Conservation (phyloP, 2,329 filamentous ascomycete species). For the Paecilomyces sp. region DNA sequence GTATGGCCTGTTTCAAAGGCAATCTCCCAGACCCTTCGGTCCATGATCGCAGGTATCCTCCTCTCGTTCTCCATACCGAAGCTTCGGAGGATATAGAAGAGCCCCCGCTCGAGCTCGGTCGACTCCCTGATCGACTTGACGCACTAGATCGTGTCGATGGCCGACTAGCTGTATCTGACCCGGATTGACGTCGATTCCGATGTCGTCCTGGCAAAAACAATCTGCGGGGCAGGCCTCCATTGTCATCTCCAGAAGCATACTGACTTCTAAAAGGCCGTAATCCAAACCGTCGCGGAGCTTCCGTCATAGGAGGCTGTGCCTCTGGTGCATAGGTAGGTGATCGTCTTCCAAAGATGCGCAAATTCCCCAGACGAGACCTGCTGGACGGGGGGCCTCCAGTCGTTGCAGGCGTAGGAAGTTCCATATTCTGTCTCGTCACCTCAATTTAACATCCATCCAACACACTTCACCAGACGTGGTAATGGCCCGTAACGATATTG, state of each 20-base stretch:
- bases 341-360: background rate
- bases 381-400: background rate
- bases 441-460: background rate
- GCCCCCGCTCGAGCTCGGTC: slow-evolving; percentile 1
- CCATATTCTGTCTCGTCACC: slow-evolving; percentile 2
- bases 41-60: background rate
- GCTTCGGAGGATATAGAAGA: slow-evolving; percentile 8
- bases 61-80: slow-evolving; percentile 10
- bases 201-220: background rate
- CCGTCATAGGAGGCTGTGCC: background rate
- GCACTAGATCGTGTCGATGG: background rate
- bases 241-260: background rate
- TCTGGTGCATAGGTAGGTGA: background rate
- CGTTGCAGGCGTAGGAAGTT: background rate
- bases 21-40: background rate
- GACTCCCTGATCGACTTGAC: background rate
- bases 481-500: background rate
- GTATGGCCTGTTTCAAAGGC: slow-evolving; percentile 44
- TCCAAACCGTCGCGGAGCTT: background rate
- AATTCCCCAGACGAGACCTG: background rate
- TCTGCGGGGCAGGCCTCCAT: background rate
- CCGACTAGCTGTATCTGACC: background rate
- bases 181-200: background rate
- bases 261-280: background rate
- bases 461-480: background rate